Evolutionary conservation across 306 rosid species (phyloP), one percentile per base, ranked within the genome.

Genomic region (Alnus rubra): DNA sequence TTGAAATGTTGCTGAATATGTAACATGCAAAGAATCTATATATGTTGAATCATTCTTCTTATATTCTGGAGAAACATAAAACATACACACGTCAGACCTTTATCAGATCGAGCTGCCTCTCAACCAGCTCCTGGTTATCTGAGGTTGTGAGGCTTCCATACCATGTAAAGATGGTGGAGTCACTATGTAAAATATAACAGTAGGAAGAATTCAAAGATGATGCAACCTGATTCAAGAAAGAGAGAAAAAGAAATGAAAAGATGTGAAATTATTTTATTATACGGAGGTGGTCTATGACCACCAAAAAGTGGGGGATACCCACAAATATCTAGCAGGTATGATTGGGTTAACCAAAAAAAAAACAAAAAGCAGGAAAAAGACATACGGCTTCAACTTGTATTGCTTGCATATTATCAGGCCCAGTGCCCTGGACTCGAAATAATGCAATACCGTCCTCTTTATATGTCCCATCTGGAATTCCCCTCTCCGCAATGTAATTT

Each of bases 381-480:
- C 92, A 47, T 78, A 96, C 99, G 2, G 96, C 60, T 45, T 93
- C 94, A 51, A 93, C 93, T 93, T 96, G 99, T 84, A 93, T 93
- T 71, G 99, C 98, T 87, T 96, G 99, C 99, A 96, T 96, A 85
- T 89, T 96, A 16, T 96, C 98, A 18, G 99, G 92, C 74, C 98
- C 99, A 62, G 93, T 71, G 83, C 99, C 99, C 83, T 96, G 99
- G 76, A 96, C 88, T 77, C 99, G 94, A 82, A 96, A 93, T 75
- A 96, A 84, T 52, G 97, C 99, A 75, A 93, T 76, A 52, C 94
- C 91, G 49, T 91, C 97, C 77, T 80, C 98, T 37, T 78, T 86
- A 78, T 93, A 96, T 59, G 99, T 96, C 71, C 87, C 93, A 77
- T 93, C 99, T 39, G 92, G 88, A 80, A 88, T 87, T 84, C 76